Percentiles rank a stretch among this genome's conserved stretches.
These are phyloP conservation scores for Fusarium lyarnte DNA, from an alignment of 2,329 filamentous ascomycete species.

Conservation along the genomic window DNA sequence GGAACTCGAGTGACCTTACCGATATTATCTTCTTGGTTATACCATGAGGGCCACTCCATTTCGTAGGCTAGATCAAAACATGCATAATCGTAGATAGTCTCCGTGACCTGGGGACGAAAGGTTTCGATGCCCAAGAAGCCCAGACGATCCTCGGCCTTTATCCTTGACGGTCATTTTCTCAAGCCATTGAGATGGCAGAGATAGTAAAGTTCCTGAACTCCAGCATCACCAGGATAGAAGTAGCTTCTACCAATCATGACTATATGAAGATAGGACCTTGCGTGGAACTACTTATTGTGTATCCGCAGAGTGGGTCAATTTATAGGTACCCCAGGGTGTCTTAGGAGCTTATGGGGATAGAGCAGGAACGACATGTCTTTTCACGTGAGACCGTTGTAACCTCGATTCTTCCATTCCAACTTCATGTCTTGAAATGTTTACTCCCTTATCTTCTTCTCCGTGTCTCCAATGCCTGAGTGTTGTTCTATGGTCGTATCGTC, in stretches of 20 bases:
- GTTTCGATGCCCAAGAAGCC: background rate
- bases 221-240: background rate
- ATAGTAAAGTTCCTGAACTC: background rate
- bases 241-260: background rate
- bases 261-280: background rate
- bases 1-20: background rate
- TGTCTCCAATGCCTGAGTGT: rapidly evolving
- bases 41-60: background rate
- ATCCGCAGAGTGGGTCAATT: background rate
- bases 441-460: rapidly evolving
- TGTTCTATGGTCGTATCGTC: background rate
- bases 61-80: background rate
- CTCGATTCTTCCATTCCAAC: background rate
- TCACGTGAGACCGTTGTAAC: constrained; percentile 13
- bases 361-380: background rate
- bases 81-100: constrained; percentile 36
- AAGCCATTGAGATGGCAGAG: background rate
- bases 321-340: rapidly evolving
- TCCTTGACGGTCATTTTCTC: background rate
- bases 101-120: constrained; percentile 11
- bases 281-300: background rate
- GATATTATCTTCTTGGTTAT: background rate
- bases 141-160: background rate
- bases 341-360: background rate
- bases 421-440: background rate